Evolutionary conservation across 768 basidiomycete genomes (phyloP).

Genomic region (Saitozyma sp.): DNA sequence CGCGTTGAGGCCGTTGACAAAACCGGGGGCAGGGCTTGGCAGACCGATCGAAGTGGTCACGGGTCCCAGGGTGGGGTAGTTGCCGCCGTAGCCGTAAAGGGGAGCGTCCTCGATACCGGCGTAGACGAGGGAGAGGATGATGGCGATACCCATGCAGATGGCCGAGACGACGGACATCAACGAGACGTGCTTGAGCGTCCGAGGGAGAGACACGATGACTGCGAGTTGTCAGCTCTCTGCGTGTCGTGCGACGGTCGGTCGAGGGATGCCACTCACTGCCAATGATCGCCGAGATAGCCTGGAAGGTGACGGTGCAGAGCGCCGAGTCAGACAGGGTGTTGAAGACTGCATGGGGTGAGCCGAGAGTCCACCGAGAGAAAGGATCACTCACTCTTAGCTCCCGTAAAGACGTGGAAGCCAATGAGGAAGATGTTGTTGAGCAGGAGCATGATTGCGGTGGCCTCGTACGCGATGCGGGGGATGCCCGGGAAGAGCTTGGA

Average conservation of each 20-base stretch:
- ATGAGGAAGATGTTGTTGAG: slow-evolving; percentile 60
- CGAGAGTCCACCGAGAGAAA: not conserved
- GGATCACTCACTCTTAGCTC: slow-evolving; percentile 34
- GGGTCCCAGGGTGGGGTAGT: slow-evolving; percentile 40
- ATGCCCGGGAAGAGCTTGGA: slow-evolving; percentile 57
- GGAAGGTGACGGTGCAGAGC: slow-evolving; percentile 42
- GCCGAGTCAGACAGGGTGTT: slow-evolving; percentile 43
- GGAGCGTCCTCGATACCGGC: slow-evolving; percentile 41
- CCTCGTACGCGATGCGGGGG: slow-evolving; percentile 58
- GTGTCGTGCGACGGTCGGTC: not conserved
- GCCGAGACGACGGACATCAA: slow-evolving; percentile 44
- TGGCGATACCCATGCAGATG: slow-evolving; percentile 43
- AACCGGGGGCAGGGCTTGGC: slow-evolving; percentile 27
- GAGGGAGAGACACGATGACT: slow-evolving; percentile 45
- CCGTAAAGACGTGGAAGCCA: slow-evolving; percentile 46
- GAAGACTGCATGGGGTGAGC: slow-evolving; percentile 29
- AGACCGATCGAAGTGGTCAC: slow-evolving; percentile 38
- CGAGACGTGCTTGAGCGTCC: slow-evolving; percentile 46
- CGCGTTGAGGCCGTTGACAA: slow-evolving; percentile 41
- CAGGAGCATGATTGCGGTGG: slow-evolving; percentile 60
- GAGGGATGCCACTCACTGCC: slow-evolving; percentile 29
- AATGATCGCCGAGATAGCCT: slow-evolving; percentile 42
- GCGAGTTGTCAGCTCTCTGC: not conserved
- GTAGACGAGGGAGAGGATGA: slow-evolving; percentile 44
- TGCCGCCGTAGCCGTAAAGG: slow-evolving; percentile 45